Evolutionary conservation across 176 grass and related monocot species (phyloP).

Genomic region (Elaeis guineensis): DNA sequence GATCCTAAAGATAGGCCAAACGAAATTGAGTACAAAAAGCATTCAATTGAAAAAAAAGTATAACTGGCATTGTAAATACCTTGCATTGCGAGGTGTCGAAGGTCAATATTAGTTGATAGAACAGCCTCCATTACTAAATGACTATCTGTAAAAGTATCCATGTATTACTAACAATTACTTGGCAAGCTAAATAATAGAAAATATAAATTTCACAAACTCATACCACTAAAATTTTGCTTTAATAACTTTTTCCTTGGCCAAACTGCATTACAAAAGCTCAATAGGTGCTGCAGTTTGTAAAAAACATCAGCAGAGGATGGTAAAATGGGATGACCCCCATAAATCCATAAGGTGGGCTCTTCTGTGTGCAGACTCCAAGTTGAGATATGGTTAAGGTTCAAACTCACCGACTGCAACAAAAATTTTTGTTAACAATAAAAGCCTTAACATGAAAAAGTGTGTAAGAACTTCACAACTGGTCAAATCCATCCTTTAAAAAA

Average conservation of each 20-base stretch:
- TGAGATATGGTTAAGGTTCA: slow-evolving; percentile 42
- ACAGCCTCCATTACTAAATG: slow-evolving; percentile 29
- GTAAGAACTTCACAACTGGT: too few relatives aligned
- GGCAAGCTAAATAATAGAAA: neutral
- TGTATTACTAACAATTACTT: too few relatives aligned
- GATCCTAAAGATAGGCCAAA: neutral
- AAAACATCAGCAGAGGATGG: slow-evolving; percentile 53
- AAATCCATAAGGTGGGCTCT: slow-evolving; percentile 62
- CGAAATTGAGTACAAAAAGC: neutral
- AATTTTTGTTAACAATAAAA: too few relatives aligned
- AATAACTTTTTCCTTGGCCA: slow-evolving; percentile 51
- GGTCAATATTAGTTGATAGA: slow-evolving; percentile 58
- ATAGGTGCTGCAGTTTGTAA: slow-evolving; percentile 50
- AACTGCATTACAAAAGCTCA: slow-evolving; percentile 41
- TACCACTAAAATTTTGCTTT: slow-evolving; percentile 51
- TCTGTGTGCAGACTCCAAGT: slow-evolving; percentile 42
- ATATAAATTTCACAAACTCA: slow-evolving; percentile 8
- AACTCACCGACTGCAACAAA: slow-evolving; percentile 41
- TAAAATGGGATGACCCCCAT: slow-evolving; percentile 74
- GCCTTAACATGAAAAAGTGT: too few relatives aligned
- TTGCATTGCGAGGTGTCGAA: slow-evolving; percentile 53
- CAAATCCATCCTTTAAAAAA: neutral
- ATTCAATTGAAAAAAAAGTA: neutral
- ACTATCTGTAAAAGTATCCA: neutral
- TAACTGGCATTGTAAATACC: slow-evolving; percentile 29